A percentile compares a stretch with the other conserved stretches of the same genome.
Conservation (phyloP, 805 yeast genomes). For the Tetrapisispora fleetii region DNA sequence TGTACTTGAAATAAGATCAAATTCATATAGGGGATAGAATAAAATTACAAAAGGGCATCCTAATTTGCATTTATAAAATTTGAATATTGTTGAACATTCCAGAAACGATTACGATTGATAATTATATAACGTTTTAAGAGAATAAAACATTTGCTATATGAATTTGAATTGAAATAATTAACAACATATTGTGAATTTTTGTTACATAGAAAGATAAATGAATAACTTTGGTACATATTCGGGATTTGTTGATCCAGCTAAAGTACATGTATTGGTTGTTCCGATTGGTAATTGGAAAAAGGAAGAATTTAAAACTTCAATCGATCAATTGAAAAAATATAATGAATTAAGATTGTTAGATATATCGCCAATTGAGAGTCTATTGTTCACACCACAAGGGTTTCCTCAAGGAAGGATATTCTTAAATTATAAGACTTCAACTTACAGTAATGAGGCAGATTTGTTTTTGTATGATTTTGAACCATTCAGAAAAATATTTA, state of each 20-base stretch:
- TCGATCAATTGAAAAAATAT: constrained; percentile 36
- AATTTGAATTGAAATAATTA: no score
- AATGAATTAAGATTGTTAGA: constrained; percentile 67
- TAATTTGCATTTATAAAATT: no score
- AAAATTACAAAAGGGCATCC: no score
- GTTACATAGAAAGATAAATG: background rate
- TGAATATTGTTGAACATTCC: no score
- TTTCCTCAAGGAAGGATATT: constrained; percentile 70
- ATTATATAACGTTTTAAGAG: no score
- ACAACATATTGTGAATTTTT: no score
- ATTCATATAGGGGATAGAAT: no score
- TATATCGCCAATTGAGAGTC: constrained; percentile 52
- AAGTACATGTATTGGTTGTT: constrained; percentile 55
- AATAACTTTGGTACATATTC: constrained; percentile 4
- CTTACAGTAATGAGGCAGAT: constrained; percentile 43
- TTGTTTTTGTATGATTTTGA: constrained; percentile 77
- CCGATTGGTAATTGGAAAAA: constrained; percentile 48
- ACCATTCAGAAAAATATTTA: constrained; percentile 71
- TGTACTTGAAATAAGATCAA: no score
- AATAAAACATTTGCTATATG: no score
- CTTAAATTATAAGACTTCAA: constrained; percentile 40
- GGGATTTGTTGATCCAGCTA: constrained; percentile 47
- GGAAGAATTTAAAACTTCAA: constrained; percentile 32
- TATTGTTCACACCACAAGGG: constrained; percentile 70
- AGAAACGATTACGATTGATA: no score